Conservation (phyloP, 1,284 basidiomycete species). For the Tausonia pullulans region DNA sequence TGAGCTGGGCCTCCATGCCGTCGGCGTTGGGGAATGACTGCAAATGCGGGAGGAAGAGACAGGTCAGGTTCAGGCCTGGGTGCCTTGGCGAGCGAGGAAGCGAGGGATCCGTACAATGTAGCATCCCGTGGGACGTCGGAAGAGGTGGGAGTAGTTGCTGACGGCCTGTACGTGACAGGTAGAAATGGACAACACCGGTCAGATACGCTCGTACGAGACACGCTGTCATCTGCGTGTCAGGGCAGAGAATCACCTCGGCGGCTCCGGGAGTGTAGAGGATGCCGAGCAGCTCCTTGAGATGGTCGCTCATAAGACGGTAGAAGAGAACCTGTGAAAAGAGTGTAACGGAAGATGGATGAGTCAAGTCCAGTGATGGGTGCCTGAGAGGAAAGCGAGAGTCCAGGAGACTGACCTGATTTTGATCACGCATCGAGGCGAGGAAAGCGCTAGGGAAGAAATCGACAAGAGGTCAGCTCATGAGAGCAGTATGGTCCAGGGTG, state of each 20-base stretch:
- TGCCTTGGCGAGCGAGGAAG: neutral
- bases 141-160: conserved; percentile 69
- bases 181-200: neutral
- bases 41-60: neutral
- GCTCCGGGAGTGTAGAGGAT: conserved; percentile 53
- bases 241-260: conserved; percentile 23
- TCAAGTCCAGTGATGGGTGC: too few species aligned
- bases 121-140: conserved; percentile 46
- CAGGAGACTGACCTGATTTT: conserved; percentile 53
- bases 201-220: neutral
- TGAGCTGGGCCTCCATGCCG: conserved; percentile 47
- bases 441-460: conserved; percentile 33
- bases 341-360: neutral
- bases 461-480: neutral
- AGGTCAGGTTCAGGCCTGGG: conserved; percentile 33
- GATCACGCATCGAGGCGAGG: conserved; percentile 41
- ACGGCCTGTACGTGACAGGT: conserved; percentile 29
- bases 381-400: conserved; percentile 19
- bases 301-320: conserved; percentile 53
- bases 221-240: neutral
- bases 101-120: conserved; percentile 4
- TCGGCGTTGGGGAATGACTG: conserved; percentile 49
- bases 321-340: conserved; percentile 48
- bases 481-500: neutral
- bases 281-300: conserved; percentile 61